Percentiles rank a stretch among this genome's conserved stretches.
phyloP scores from a whole-genome alignment of 2,329 filamentous ascomycete genomes.

The Ophiostoma quercus region DNA sequence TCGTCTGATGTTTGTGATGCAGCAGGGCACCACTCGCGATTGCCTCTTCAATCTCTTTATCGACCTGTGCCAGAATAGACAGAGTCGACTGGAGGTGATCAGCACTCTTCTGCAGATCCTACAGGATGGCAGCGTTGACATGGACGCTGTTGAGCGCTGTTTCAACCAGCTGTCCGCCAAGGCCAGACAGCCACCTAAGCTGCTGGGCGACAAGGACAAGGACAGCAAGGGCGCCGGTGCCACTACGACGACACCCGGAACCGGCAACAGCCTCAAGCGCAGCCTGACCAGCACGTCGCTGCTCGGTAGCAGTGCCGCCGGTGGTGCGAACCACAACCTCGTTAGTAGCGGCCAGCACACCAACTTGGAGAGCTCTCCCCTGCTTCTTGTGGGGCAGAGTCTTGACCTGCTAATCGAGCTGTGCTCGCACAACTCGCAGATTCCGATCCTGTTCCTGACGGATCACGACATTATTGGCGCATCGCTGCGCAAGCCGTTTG shows the following conservation, averaged over 20 bases:
- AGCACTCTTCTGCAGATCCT: slow-evolving; percentile 88
- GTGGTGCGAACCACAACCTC: not conserved
- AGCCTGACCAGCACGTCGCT: slow-evolving; percentile 69
- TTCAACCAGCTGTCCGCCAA: slow-evolving; percentile 89
- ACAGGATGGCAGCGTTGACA: slow-evolving; percentile 90
- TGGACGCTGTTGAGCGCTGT: slow-evolving; percentile 89
- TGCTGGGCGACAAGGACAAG: slow-evolving; percentile 39
- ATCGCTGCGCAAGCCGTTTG: slow-evolving; percentile 68
- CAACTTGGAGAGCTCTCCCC: slow-evolving; percentile 83
- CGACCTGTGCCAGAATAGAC: slow-evolving; percentile 92
- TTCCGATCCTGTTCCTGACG: slow-evolving; percentile 86
- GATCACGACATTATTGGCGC: slow-evolving; percentile 76
- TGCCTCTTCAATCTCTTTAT: slow-evolving; percentile 83
- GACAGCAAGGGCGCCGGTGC: slow-evolving; percentile 32
- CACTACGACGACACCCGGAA: slow-evolving; percentile 68
- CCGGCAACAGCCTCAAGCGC: slow-evolving; percentile 33
- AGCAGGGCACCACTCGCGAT: slow-evolving; percentile 77
- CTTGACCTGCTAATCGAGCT: slow-evolving; percentile 79
- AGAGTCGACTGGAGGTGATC: slow-evolving; percentile 89
- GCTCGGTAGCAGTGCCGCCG: slow-evolving; percentile 23
- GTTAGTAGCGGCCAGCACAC: slow-evolving; percentile 35
- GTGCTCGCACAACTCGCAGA: slow-evolving; percentile 76
- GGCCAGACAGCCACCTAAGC: slow-evolving; percentile 67
- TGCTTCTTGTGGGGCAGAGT: slow-evolving; percentile 94
- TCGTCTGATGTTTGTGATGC: slow-evolving; percentile 96